Evolutionary conservation across 2,329 filamentous ascomycete genomes (phyloP).

Genomic region (Penicillium sp.): DNA sequence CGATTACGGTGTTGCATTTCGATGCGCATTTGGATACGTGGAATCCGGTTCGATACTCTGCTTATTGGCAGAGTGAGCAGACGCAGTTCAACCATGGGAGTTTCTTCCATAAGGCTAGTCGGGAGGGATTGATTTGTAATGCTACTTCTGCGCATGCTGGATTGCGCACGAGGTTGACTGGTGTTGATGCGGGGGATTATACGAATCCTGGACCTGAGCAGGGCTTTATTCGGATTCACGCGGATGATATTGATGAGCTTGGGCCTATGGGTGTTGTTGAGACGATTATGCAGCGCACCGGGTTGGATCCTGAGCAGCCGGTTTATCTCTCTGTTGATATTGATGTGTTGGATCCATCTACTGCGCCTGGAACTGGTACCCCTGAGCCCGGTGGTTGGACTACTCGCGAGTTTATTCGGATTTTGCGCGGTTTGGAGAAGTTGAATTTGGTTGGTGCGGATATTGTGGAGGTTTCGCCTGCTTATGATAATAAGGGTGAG

Average conservation of each 20-base stretch:
- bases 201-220: conserved; percentile 71
- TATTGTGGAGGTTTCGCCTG: conserved; percentile 85
- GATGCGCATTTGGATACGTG: conserved; percentile 83
- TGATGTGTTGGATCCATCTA: conserved; percentile 76
- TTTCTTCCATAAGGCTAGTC: conserved; percentile 88
- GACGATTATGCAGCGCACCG: conserved; percentile 72
- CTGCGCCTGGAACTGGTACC: conserved; percentile 77
- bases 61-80: conserved; percentile 72
- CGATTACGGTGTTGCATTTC: conserved; percentile 74
- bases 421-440: conserved; percentile 78
- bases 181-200: conserved; percentile 68
- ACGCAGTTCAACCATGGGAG: conserved; percentile 83
- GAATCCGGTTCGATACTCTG: conserved; percentile 78
- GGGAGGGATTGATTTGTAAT: conserved; percentile 79
- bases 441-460: conserved; percentile 88
- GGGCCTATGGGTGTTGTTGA: conserved; percentile 72
- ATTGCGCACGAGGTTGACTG: conserved; percentile 74
- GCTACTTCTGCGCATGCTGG: conserved; percentile 79
- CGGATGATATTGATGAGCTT: conserved; percentile 85
- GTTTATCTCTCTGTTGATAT: conserved; percentile 84
- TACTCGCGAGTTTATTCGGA: conserved; percentile 81
- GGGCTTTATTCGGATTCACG: conserved; percentile 78
- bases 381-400: conserved; percentile 93
- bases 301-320: conserved; percentile 66
- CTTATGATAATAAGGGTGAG: conserved; percentile 80